phyloP scores from a whole-genome alignment of 192 early-diverging fungal species.

The Diversispora epigaea region DNA sequence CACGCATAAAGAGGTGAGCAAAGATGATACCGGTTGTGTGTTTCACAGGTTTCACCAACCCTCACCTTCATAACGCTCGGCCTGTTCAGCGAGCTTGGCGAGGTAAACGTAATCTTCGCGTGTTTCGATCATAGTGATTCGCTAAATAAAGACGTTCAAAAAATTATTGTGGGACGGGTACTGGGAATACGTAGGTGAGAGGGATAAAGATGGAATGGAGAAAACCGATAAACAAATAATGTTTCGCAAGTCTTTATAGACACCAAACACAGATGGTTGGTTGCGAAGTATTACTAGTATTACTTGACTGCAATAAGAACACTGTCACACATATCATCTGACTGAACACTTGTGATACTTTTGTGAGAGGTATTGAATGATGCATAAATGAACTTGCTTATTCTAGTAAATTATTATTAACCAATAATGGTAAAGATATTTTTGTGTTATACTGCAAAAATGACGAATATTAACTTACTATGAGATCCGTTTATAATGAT shows the following conservation, averaged over 20 bases:
- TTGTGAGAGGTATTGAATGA: no score
- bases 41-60: constrained; percentile 7
- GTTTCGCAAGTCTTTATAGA: constrained; percentile 6
- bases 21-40: constrained; percentile 18
- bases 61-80: constrained; percentile 97
- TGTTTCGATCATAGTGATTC: constrained; percentile 32
- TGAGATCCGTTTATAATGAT: no score
- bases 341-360: no score
- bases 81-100: constrained; percentile 99
- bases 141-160: not conserved
- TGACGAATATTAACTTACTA: no score
- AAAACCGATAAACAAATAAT: constrained; percentile 2
- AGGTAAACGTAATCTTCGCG: constrained; percentile 81
- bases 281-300: no score
- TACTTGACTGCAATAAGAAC: no score
- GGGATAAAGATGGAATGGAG: not conserved
- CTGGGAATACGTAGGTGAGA: constrained; percentile 5
- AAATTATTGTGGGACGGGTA: not conserved
- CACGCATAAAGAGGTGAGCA: constrained; percentile 5
- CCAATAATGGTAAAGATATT: no score
- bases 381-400: no score
- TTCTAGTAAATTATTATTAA: no score
- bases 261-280: no score
- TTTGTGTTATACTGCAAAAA: no score
- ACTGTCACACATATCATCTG: no score